phyloP scores from a whole-genome alignment of 495 filamentous ascomycete genomes.

The Penicillium parvum region DNA sequence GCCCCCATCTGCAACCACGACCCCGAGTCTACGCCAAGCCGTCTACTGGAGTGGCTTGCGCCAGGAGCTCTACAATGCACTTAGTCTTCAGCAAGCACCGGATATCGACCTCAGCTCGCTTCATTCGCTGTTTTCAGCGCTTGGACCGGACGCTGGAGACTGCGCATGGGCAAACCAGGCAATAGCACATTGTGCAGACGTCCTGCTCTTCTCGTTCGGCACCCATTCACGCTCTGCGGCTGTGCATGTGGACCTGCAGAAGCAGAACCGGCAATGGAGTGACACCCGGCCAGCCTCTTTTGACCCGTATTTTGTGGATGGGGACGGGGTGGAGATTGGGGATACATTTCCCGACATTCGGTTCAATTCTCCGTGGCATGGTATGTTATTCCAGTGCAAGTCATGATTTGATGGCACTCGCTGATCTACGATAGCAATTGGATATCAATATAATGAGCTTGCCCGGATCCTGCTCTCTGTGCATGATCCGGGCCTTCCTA shows the following conservation, averaged over 20 bases:
- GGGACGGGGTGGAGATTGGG: constrained; percentile 16
- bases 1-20: constrained; percentile 15
- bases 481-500: constrained; percentile 19
- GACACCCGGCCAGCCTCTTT: constrained; percentile 19
- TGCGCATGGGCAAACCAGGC: constrained; percentile 26
- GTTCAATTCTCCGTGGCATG: constrained; percentile 22
- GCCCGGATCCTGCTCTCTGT: constrained; percentile 18
- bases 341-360: constrained; percentile 20
- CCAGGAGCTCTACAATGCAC: constrained; percentile 24
- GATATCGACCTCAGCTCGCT: constrained; percentile 23
- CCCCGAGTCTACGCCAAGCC: constrained; percentile 22
- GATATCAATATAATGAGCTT: constrained; percentile 21
- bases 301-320: constrained; percentile 20
- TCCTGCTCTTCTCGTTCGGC: constrained; percentile 23
- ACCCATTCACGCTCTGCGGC: constrained; percentile 10
- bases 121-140: constrained; percentile 16
- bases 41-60: constrained; percentile 27
- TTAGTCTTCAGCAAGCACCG: constrained; percentile 24
- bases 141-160: constrained; percentile 18
- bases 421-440: constrained; percentile 12
- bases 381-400: constrained; percentile 4
- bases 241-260: constrained; percentile 16
- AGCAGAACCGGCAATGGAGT: constrained; percentile 20
- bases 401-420: not conserved
- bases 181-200: constrained; percentile 25